Evolutionary conservation across 805 yeast species (phyloP).

Genomic region (Nakazawaea ernobii): DNA sequence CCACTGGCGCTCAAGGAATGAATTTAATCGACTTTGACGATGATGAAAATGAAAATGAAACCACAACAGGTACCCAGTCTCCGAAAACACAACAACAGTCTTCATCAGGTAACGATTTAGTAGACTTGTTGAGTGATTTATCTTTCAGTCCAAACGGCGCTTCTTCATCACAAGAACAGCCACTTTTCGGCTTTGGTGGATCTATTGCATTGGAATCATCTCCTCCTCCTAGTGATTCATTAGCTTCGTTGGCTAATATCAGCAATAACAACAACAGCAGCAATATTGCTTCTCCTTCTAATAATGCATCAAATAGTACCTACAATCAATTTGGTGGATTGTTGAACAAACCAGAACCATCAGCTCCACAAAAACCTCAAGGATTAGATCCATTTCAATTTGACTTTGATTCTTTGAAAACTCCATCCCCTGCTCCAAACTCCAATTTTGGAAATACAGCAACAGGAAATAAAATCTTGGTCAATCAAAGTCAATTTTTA

Average conservation of each 20-base stretch:
- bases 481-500: constrained; percentile 40
- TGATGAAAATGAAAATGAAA: constrained; percentile 28
- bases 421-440: constrained; percentile 1
- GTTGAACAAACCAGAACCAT: neutral
- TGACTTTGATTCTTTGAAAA: constrained; percentile 17
- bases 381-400: constrained; percentile 31
- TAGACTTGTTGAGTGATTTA: constrained; percentile 71
- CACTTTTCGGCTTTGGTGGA: constrained; percentile 20
- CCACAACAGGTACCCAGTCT: constrained; percentile 8
- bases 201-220: constrained; percentile 26
- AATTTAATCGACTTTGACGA: constrained; percentile 74
- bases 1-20: constrained; percentile 28
- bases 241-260: neutral
- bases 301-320: too few species aligned
- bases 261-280: constrained; percentile 1
- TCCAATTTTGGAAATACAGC: neutral
- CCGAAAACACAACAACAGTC: constrained; percentile 18
- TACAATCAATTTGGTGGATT: neutral
- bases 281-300: neutral
- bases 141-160: constrained; percentile 28
- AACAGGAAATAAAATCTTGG: constrained; percentile 11
- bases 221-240: constrained; percentile 19
- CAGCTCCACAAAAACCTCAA: constrained; percentile 12
- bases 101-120: constrained; percentile 35
- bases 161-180: constrained; percentile 39